These are phyloP conservation scores for Coprinopsis cinerea DNA, from an alignment of 768 basidiomycete genomes.

Conservation along the genomic window DNA sequence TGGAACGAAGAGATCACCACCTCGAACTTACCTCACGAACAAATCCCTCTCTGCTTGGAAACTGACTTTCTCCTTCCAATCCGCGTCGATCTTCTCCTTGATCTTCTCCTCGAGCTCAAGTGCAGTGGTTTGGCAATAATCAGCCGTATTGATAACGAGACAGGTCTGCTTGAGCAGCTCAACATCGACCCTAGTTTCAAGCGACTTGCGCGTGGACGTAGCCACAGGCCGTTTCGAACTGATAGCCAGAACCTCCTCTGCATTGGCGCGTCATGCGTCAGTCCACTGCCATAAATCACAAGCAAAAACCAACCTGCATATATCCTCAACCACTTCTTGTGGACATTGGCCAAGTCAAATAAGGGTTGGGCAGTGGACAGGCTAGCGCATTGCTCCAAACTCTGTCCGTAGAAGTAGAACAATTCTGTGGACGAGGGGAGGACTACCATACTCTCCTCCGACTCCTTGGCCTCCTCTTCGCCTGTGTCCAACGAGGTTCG, in stretches of 20 bases:
- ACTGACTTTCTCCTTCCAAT: constrained; percentile 72
- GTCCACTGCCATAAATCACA: background rate
- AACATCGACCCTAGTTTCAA: constrained; percentile 73
- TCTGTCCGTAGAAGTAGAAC: constrained; percentile 96
- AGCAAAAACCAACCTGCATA: constrained; percentile 67
- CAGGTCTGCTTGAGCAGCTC: constrained; percentile 77
- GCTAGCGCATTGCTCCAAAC: constrained; percentile 89
- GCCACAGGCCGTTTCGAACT: constrained; percentile 60
- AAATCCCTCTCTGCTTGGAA: constrained; percentile 83
- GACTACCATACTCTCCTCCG: constrained; percentile 56
- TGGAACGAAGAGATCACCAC: background rate
- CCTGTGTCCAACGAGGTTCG: constrained; percentile 64
- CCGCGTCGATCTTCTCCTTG: constrained; percentile 69
- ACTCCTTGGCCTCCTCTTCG: constrained; percentile 34
- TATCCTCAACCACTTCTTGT: constrained; percentile 90
- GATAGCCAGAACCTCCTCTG: constrained; percentile 82
- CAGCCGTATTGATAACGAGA: constrained; percentile 92
- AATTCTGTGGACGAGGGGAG: constrained; percentile 92
- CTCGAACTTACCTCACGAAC: constrained; percentile 67
- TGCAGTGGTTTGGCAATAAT: constrained; percentile 93
- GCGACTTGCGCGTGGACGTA: constrained; percentile 52
- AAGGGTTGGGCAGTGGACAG: constrained; percentile 80
- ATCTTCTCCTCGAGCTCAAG: constrained; percentile 93
- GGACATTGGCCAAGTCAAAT: constrained; percentile 73
- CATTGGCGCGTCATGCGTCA: constrained; percentile 9